Conservation (phyloP, 805 yeast species). For the Cyberlindnera mycetangii region DNA sequence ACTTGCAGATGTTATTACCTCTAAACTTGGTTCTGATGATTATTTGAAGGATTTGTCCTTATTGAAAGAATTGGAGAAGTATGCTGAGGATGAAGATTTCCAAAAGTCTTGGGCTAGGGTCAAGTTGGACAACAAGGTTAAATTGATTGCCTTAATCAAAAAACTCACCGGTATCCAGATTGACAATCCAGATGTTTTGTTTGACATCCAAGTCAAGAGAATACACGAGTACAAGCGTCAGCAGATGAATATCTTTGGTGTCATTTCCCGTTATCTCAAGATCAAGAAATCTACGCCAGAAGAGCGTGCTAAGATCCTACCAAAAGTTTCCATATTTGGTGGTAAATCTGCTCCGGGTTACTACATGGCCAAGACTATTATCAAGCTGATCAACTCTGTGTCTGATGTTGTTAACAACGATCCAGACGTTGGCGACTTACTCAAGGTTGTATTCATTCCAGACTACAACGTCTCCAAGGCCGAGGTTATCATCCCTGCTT, state of each 20-base stretch:
- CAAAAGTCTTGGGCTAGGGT: slow-evolving; percentile 66
- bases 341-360: slow-evolving; percentile 99
- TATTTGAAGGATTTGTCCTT: slow-evolving; percentile 65
- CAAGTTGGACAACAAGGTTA: slow-evolving; percentile 65
- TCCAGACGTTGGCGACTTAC: slow-evolving; percentile 64
- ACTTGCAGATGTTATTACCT: slow-evolving; percentile 68
- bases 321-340: slow-evolving; percentile 82
- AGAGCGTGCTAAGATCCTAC: slow-evolving; percentile 57
- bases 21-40: slow-evolving; percentile 65
- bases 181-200: slow-evolving; percentile 69
- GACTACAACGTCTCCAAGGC: slow-evolving; percentile 95
- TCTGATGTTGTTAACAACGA: slow-evolving; percentile 80
- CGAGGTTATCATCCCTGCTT: slow-evolving; percentile 84
- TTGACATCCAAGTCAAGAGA: slow-evolving; percentile 91
- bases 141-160: slow-evolving; percentile 66
- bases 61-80: slow-evolving; percentile 65
- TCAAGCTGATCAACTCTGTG: slow-evolving; percentile 80
- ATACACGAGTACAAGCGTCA: slow-evolving; percentile 96
- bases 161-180: slow-evolving; percentile 51
- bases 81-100: slow-evolving; percentile 66
- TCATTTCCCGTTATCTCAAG: slow-evolving; percentile 74
- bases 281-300: slow-evolving; percentile 66
- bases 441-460: slow-evolving; percentile 85
- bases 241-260: slow-evolving; percentile 88
- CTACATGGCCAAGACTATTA: slow-evolving; percentile 89